Evolutionary conservation across 352 stramenopile genomes (phyloP).

Genomic region (Globisporangium solare): DNA sequence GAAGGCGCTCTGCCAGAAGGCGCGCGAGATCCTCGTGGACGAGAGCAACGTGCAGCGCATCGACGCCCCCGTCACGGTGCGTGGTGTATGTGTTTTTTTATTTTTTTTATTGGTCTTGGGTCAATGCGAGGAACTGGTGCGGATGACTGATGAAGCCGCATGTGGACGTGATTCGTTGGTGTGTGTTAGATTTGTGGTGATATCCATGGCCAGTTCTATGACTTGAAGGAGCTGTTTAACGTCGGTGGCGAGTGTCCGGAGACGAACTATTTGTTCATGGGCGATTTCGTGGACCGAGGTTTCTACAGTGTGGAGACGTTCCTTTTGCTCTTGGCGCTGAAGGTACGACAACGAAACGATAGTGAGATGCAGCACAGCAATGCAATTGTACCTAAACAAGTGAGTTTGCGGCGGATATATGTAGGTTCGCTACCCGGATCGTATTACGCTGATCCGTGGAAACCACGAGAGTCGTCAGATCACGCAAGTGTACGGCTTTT

Average conservation of each 20-base stretch:
- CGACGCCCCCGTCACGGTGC: constrained; percentile 97
- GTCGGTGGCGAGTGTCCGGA: constrained; percentile 97
- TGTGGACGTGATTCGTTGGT: not conserved
- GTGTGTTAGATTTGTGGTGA: constrained; percentile 95
- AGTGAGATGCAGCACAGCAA: not conserved
- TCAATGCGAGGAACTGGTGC: not conserved
- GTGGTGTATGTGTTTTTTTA: constrained; percentile 13
- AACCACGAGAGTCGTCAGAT: constrained; percentile 99
- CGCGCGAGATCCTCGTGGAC: constrained; percentile 98
- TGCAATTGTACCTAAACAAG: not conserved
- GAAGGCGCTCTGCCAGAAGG: constrained; percentile 96
- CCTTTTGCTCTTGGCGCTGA: constrained; percentile 96
- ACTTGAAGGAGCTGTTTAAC: constrained; percentile 98
- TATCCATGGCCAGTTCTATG: constrained; percentile 99
- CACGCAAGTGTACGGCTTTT: constrained; percentile 99
- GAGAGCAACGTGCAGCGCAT: constrained; percentile 99
- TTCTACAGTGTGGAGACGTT: constrained; percentile 99
- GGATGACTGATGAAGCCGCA: constrained; percentile 3
- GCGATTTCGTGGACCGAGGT: constrained; percentile 99
- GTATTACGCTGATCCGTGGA: constrained; percentile 98
- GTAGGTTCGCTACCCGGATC: constrained; percentile 95
- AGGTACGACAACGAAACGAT: constrained; percentile 59
- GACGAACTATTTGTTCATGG: constrained; percentile 99
- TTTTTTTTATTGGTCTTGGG: too few species aligned
- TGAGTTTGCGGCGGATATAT: constrained; percentile 1